Percentiles rank a stretch among this genome's conserved stretches.
phyloP scores from a whole-genome alignment of 2,329 filamentous ascomycete genomes.

The Colletotrichum limetticola region DNA sequence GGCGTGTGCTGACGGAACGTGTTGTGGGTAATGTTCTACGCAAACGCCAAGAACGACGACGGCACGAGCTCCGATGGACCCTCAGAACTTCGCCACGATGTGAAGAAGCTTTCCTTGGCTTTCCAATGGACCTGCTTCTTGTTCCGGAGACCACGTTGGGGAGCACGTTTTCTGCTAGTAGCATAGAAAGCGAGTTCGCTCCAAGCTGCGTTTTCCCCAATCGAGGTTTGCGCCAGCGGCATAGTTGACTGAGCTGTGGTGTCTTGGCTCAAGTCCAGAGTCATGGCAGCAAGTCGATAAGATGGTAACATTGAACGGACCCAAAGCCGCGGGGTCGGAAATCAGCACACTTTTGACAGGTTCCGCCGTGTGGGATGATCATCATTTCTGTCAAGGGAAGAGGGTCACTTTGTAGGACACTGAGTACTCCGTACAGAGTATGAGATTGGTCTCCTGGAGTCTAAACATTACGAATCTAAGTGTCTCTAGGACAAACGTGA shows the following conservation, averaged over 20 bases:
- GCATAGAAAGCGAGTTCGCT: background rate
- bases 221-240: too few relatives aligned
- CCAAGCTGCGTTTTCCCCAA: too few relatives aligned
- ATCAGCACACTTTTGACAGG: too few relatives aligned
- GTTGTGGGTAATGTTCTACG: background rate
- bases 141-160: background rate
- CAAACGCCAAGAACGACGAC: slow-evolving; percentile 5
- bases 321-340: too few relatives aligned
- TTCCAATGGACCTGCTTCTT: background rate
- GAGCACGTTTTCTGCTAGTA: background rate
- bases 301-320: too few relatives aligned
- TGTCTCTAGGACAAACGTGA: background rate
- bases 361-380: too few relatives aligned
- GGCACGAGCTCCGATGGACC: slow-evolving; percentile 9
- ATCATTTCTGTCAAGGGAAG: background rate
- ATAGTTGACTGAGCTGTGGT: too few relatives aligned
- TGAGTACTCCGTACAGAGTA: background rate
- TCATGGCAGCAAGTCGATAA: background rate
- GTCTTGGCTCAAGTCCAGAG: too few relatives aligned
- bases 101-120: slow-evolving; percentile 25
- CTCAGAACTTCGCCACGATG: slow-evolving; percentile 6
- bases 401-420: background rate
- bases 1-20: too few relatives aligned
- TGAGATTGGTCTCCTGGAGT: background rate
- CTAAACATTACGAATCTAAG: slow-evolving; percentile 2